phyloP scores from a whole-genome alignment of 2,329 filamentous ascomycete species.

The Ophiocordyceps camponoti-saundersi region DNA sequence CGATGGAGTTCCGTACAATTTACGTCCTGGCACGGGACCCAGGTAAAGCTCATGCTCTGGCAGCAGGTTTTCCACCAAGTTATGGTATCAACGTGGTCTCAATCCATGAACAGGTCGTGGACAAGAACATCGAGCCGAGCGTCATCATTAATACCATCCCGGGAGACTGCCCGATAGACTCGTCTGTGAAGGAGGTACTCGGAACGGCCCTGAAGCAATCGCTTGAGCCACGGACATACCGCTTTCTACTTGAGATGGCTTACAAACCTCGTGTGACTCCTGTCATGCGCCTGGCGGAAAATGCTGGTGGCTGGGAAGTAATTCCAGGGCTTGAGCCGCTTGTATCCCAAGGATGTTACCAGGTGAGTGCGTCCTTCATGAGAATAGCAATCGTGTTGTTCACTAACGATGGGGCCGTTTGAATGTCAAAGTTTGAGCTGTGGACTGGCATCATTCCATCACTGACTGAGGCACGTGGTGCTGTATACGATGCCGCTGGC shows the following conservation, averaged over 20 bases:
- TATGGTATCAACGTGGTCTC: constrained; percentile 55
- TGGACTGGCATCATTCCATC: background rate
- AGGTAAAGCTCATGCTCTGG: constrained; percentile 49
- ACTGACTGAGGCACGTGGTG: background rate
- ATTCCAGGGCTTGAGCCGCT: constrained; percentile 82
- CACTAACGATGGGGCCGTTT: background rate
- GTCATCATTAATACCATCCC: constrained; percentile 86
- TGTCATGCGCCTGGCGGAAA: constrained; percentile 67
- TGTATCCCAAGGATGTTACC: constrained; percentile 75
- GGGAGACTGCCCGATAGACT: constrained; percentile 69
- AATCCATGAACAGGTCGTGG: constrained; percentile 27
- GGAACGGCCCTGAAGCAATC: no score
- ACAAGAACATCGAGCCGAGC: constrained; percentile 29
- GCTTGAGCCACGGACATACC: background rate
- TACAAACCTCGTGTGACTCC: constrained; percentile 78
- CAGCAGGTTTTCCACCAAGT: constrained; percentile 51
- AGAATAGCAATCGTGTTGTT: background rate
- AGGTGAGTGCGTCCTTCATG: constrained; percentile 35
- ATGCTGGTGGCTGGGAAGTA: constrained; percentile 57
- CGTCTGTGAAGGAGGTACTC: constrained; percentile 33
- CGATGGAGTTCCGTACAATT: constrained; percentile 70
- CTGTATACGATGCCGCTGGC: background rate
- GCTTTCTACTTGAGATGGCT: constrained; percentile 23
- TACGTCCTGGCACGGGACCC: constrained; percentile 70
- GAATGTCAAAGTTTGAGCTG: background rate